A percentile compares a stretch with the other conserved stretches of the same genome.
These are phyloP conservation scores for Aspergillus hiratsukae DNA, from an alignment of 2,329 filamentous ascomycete species.

Conservation along the genomic window DNA sequence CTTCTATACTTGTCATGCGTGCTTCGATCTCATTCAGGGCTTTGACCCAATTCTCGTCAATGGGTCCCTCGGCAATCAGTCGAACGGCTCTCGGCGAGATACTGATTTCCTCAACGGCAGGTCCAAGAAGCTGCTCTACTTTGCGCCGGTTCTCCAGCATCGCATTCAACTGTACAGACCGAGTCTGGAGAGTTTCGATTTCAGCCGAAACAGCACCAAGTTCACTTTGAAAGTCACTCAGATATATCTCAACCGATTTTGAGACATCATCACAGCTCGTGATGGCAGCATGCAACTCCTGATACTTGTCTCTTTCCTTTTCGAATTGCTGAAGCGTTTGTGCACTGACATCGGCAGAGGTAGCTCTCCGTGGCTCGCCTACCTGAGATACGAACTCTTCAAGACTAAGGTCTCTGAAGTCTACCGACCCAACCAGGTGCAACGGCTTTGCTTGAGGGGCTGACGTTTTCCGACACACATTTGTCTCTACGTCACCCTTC, in stretches of 20 bases:
- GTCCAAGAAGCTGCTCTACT: constrained; percentile 81
- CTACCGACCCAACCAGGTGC: constrained; percentile 60
- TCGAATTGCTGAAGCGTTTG: constrained; percentile 74
- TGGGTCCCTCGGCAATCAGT: constrained; percentile 79
- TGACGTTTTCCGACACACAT: constrained; percentile 6
- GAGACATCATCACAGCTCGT: constrained; percentile 86
- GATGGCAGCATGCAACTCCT: constrained; percentile 88
- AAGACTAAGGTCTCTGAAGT: constrained; percentile 75
- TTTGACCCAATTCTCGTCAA: constrained; percentile 86
- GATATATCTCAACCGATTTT: constrained; percentile 85
- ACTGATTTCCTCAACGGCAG: constrained; percentile 86
- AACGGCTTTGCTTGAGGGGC: constrained; percentile 28
- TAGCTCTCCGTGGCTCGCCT: constrained; percentile 25
- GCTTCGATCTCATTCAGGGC: constrained; percentile 79
- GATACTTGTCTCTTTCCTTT: constrained; percentile 75
- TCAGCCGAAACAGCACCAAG: constrained; percentile 88
- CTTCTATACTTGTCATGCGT: constrained; percentile 67
- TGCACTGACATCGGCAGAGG: constrained; percentile 38
- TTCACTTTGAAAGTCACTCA: constrained; percentile 90
- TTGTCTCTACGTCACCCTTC: constrained; percentile 11
- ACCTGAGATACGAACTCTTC: constrained; percentile 58
- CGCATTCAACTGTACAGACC: constrained; percentile 76
- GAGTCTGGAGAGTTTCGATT: constrained; percentile 86
- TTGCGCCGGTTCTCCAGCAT: constrained; percentile 83
- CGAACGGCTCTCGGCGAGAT: constrained; percentile 78